A percentile compares a stretch with the other conserved stretches of the same genome.
These are phyloP conservation scores for Ustanciosporium gigantosporum DNA, from an alignment of 1,284 basidiomycete species.

Conservation along the genomic window DNA sequence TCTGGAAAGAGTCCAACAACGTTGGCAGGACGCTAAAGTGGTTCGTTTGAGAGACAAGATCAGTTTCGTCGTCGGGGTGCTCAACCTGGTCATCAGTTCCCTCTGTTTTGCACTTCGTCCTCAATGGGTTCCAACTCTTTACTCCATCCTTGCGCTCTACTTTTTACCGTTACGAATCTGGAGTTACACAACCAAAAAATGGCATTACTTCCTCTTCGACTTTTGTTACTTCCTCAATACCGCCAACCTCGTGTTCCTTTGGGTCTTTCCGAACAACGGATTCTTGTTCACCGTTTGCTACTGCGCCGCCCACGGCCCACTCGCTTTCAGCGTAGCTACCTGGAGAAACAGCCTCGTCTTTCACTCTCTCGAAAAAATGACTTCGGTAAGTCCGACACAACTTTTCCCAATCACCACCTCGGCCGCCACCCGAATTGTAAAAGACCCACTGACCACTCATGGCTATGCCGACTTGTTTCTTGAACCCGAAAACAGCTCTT, in stretches of 20 bases:
- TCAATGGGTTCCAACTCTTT: conserved; percentile 73
- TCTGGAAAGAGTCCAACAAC: conserved; percentile 71
- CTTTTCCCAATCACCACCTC: too few relatives aligned
- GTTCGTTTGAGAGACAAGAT: conserved; percentile 67
- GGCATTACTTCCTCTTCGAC: conserved; percentile 81
- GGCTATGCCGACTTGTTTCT: not conserved
- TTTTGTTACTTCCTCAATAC: conserved; percentile 73
- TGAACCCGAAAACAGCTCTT: conserved; percentile 18
- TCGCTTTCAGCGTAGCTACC: conserved; percentile 90
- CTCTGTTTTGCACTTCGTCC: conserved; percentile 81
- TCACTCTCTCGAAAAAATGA: conserved; percentile 84
- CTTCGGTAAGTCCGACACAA: conserved; percentile 70
- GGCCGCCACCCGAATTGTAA: too few relatives aligned
- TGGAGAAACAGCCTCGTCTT: conserved; percentile 85
- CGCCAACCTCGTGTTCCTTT: conserved; percentile 74
- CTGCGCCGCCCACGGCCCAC: conserved; percentile 65
- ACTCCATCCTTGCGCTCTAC: conserved; percentile 74
- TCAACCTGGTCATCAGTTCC: conserved; percentile 62
- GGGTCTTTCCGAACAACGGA: conserved; percentile 41
- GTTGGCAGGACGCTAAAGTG: conserved; percentile 86
- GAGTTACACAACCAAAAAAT: conserved; percentile 65
- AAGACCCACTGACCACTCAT: too few relatives aligned
- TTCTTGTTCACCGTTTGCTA: conserved; percentile 52
- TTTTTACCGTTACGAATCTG: conserved; percentile 80
- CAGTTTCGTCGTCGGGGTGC: conserved; percentile 87